Base-by-base conservation (phyloP, 2,329 filamentous ascomycete species). In the Metarhizium humberi region DNA sequence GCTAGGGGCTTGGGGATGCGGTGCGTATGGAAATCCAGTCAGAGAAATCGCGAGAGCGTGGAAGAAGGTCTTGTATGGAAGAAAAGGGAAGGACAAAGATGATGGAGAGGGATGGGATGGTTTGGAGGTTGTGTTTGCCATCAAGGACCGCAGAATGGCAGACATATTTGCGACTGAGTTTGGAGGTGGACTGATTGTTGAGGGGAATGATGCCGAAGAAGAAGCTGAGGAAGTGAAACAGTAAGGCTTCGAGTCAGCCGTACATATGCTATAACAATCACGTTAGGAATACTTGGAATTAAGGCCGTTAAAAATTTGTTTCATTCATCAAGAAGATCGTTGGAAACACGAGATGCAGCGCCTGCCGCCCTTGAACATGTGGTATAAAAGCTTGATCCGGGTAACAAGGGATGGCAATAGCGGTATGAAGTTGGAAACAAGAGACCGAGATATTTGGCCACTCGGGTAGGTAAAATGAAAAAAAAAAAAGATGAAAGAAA, bases 1-100 rank as follows among this genome's bases (percentile, higher is more conserved):
- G 0, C 69, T 86, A 0, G 84, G 84, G 0, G 82, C 83, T 0
- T 86, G 82, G 81, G 84, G 84, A 0, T 85, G 82, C 57, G 83
- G 83, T 3, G 80, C 80, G 0, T 82, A 84, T 56, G 81, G 80
- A 0, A 86, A 86, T 58, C 84, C 83, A 0, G 75, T 83, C 0
- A 68, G 68, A 1, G 81, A 86, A 64, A 69, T 86, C 34, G 82
- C 82, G 14, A 67, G 70, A 18, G 74, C 78, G 0, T 87, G 83
- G 68, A 63, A 64, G 13, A 69, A 68, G 42, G 66, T 68, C 1
- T 54, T 71, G 1, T 32, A 61, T 13, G 55, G 51, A 8, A 47
- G 46, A 36, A 48, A 50, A 51, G 30, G 42, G n/a, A 53, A 29
- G 13, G 53, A 45, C 13, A 4, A 30, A 3, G 43, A 51, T 18